A percentile compares a stretch with the other conserved stretches of the same genome.
These are phyloP conservation scores for Polytrichum commune DNA, from an alignment of 225 moss, liverwort and hornwort species.

Conservation along the genomic window DNA sequence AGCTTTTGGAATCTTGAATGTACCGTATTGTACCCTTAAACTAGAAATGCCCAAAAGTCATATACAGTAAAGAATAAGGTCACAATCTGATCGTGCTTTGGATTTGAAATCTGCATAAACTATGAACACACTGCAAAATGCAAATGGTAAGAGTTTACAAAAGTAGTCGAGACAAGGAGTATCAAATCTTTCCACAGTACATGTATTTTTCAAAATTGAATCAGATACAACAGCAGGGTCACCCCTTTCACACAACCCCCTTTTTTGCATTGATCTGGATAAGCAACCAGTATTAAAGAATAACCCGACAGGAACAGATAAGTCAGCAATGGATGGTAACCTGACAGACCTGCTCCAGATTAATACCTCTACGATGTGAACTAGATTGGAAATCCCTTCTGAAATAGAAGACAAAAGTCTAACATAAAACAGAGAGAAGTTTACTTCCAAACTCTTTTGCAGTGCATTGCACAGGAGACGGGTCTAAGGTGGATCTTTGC, in stretches of 20 bases:
- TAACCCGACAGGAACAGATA: neutral
- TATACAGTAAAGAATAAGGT: too few relatives aligned
- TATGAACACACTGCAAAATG: too few relatives aligned
- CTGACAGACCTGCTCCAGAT: conserved; percentile 2
- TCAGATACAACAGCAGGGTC: conserved; percentile 4
- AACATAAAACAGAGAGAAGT: neutral
- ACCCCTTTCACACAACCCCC: conserved; percentile 8
- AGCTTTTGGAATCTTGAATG: too few relatives aligned
- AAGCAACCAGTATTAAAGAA: neutral
- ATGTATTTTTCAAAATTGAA: conserved; percentile 11
- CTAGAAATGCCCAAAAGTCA: too few relatives aligned
- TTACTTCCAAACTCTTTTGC: neutral
- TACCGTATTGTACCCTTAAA: too few relatives aligned
- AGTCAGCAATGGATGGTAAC: too few relatives aligned
- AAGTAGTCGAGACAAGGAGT: neutral
- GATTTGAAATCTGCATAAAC: too few relatives aligned
- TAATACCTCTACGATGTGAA: conserved; percentile 1
- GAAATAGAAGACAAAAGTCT: neutral
- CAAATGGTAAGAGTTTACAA: too few relatives aligned
- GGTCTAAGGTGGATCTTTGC: conserved; percentile 4
- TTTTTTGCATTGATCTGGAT: neutral
- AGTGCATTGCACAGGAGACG: neutral
- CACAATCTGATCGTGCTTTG: too few relatives aligned
- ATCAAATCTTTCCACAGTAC: neutral
- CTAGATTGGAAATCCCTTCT: neutral